These are phyloP conservation scores for Leccinum longicurvipes DNA, from an alignment of 768 basidiomycete species.

Conservation along the genomic window DNA sequence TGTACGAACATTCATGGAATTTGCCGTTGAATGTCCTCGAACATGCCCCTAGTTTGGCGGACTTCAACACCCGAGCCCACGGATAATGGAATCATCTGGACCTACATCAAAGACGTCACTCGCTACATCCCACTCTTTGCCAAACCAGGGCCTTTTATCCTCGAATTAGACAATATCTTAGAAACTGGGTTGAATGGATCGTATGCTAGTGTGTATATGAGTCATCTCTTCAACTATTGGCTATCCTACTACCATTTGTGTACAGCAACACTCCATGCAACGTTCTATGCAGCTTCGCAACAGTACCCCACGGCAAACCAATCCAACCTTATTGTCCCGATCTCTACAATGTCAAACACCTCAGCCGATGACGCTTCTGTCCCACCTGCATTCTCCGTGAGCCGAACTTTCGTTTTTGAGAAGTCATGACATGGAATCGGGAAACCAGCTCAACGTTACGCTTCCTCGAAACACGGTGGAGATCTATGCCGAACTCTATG, in stretches of 20 bases:
- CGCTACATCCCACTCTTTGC: conserved; percentile 69
- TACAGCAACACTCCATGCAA: conserved; percentile 64
- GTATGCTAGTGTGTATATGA: conserved; percentile 55
- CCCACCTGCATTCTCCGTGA: conserved; percentile 68
- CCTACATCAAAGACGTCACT: conserved; percentile 71
- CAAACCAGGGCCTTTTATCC: conserved; percentile 62
- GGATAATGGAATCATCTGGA: conserved; percentile 71
- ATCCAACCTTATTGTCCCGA: conserved; percentile 64
- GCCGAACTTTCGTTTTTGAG: conserved; percentile 3
- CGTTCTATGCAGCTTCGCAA: conserved; percentile 62
- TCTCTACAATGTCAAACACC: conserved; percentile 60
- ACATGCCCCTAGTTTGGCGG: conserved; percentile 56
- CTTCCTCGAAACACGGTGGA: conserved; percentile 67
- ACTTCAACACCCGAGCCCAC: conserved; percentile 80
- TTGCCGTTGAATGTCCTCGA: neutral
- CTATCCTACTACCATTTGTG: neutral
- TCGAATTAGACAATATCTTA: conserved; percentile 71
- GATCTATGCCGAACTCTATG: conserved; percentile 67
- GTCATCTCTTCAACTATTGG: neutral
- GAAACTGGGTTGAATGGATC: conserved; percentile 56
- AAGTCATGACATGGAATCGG: neutral
- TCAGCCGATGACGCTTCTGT: conserved; percentile 74
- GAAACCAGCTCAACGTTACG: conserved; percentile 56
- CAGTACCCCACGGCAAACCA: conserved; percentile 55
- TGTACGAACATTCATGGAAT: conserved; percentile 16